Evolutionary conservation across 2,329 filamentous ascomycete genomes (phyloP).

Genomic region (Cercospora sp.): DNA sequence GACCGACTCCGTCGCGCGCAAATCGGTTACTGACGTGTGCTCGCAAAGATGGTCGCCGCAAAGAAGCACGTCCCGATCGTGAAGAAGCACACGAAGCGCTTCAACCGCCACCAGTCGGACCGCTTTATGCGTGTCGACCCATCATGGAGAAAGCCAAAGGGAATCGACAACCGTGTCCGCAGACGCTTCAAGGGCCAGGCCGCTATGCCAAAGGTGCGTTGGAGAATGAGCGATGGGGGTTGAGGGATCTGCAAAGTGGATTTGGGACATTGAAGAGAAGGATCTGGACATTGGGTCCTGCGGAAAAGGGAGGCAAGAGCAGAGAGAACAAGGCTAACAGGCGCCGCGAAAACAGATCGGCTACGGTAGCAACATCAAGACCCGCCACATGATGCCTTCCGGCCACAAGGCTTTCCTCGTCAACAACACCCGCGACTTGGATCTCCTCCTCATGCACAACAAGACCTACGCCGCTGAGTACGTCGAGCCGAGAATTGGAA

Average conservation of each 20-base stretch:
- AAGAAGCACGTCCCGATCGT: slow-evolving; percentile 99
- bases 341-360: slow-evolving; percentile 68
- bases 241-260: slow-evolving; percentile 10
- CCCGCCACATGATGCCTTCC: slow-evolving; percentile 96
- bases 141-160: slow-evolving; percentile 99
- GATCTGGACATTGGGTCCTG: slow-evolving; percentile 1
- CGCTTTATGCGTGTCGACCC: slow-evolving; percentile 88
- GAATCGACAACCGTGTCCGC: slow-evolving; percentile 98
- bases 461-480: slow-evolving; percentile 98
- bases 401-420: slow-evolving; percentile 99
- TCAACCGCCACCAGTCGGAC: slow-evolving; percentile 97
- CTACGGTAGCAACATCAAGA: slow-evolving; percentile 99
- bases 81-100: slow-evolving; percentile 99
- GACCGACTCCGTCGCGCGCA: not conserved
- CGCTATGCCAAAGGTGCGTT: slow-evolving; percentile 94
- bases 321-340: slow-evolving; percentile 21
- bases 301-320: slow-evolving; percentile 12
- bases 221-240: slow-evolving; percentile 7
- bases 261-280: not conserved
- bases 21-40: slow-evolving; percentile 2
- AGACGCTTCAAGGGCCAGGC: slow-evolving; percentile 95
- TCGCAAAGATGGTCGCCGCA: slow-evolving; percentile 86
- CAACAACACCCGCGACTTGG: slow-evolving; percentile 92
- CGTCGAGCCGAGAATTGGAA: slow-evolving; percentile 45
- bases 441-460: slow-evolving; percentile 99